Evolutionary conservation across 345 rosid species (phyloP), one percentile per base, ranked within the genome.

Genomic region (Murraya paniculata): DNA sequence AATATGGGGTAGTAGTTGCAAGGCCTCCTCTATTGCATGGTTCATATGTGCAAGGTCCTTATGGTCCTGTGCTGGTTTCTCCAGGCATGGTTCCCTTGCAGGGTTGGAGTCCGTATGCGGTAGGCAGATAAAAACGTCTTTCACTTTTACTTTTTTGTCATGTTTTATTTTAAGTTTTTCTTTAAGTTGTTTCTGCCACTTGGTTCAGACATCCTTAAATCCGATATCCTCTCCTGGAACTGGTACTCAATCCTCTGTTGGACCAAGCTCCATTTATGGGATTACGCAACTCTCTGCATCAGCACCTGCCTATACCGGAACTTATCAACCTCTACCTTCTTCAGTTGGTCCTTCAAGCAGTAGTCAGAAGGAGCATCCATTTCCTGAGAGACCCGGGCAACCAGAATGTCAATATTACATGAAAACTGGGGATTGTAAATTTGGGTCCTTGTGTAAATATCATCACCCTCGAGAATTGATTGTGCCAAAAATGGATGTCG

Each of bases 361-460:
- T 71, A 77, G 73, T 75, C 89, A 86, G 86, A 89, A 81, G 82
- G 98, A 92, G 38, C 87, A 79, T 19, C 59, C 79, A 41, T 94
- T 90, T 88, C 99, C 99, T 4, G 93, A 91, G 75, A 89, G 97
- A 81, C 97, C 91, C 36, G 98, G 92, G 75, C 93, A 94, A 64
- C 97, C 91, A 3, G 97, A 94, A 71, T 94, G 99, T 85, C 98
- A 86, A 73, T 86, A 89, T 86, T 96, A 86, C 86, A 70, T 92
- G 89, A 96, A 87, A 86, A 96, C 95, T 6, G 95, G 98, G 27
- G 92, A 92, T 22, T 96, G 99, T 87, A 94, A 86, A 87, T 94
- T 84, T 33, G 95, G 97, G 77, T 86, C 94, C 39, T 89, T 92
- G 0, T 94, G 99, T 88, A 92, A 84, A 90, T 96, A 86, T 81